A percentile compares a stretch with the other conserved stretches of the same genome.
phyloP scores from a whole-genome alignment of 495 filamentous ascomycete species.

The Talaromyces nanjingensis region DNA sequence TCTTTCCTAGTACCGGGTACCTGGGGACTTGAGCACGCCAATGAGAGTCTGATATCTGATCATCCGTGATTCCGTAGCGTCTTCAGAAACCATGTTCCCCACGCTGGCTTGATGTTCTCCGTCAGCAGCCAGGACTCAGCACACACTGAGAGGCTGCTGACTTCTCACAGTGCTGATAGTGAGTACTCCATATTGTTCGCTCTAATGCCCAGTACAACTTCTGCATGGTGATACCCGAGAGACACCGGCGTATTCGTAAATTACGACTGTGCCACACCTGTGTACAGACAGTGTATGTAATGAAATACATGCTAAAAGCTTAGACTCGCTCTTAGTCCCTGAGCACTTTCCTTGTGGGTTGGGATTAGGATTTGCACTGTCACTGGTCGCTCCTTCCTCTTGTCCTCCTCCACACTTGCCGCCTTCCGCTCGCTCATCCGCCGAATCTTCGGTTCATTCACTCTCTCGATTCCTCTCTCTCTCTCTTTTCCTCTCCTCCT shows the following conservation, averaged over 20 bases:
- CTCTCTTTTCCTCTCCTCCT: neutral
- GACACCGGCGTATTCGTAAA: neutral
- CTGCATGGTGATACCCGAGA: neutral
- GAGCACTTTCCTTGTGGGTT: neutral
- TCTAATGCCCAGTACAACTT: too few species aligned
- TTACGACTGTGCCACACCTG: neutral
- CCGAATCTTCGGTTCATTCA: neutral
- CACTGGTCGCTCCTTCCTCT: constrained; percentile 1
- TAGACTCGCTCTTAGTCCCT: neutral
- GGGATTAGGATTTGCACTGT: neutral
- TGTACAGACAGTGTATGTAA: neutral
- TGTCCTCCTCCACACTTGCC: neutral
- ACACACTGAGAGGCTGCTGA: neutral
- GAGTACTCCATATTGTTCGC: too few species aligned
- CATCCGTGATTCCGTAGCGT: neutral
- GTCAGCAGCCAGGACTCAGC: neutral
- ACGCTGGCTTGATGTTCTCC: neutral
- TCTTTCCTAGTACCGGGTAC: neutral
- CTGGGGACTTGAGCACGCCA: neutral
- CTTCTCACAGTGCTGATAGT: neutral
- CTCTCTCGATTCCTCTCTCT: constrained; percentile 8
- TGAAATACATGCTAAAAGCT: neutral
- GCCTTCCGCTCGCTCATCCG: neutral
- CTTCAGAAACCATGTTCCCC: neutral
- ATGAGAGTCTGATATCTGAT: neutral